phyloP scores from a whole-genome alignment of 2,329 filamentous ascomycete genomes.

The Sphaerulina populicola region DNA sequence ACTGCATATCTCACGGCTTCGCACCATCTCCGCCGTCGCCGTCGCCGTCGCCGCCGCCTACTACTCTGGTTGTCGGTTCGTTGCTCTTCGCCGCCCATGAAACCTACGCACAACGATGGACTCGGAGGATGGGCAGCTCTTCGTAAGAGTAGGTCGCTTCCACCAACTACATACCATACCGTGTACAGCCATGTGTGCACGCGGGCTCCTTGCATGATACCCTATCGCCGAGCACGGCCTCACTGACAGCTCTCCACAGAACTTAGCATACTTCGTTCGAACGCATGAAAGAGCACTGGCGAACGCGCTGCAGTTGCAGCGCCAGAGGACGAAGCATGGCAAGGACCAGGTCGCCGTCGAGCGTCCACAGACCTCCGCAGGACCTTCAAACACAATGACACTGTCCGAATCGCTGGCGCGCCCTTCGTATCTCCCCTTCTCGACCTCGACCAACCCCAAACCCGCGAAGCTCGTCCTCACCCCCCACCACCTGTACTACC shows the following conservation, averaged over 20 bases:
- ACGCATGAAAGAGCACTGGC: slow-evolving; percentile 96
- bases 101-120: slow-evolving; percentile 49
- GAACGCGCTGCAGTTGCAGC: slow-evolving; percentile 82
- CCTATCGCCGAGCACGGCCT: background rate
- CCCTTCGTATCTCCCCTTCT: slow-evolving; percentile 66
- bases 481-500: slow-evolving; percentile 92
- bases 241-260: slow-evolving; percentile 46
- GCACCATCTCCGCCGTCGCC: slow-evolving; percentile 4
- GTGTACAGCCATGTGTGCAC: background rate
- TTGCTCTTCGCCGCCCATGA: slow-evolving; percentile 19
- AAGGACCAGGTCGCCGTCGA: slow-evolving; percentile 29
- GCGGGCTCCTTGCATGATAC: background rate
- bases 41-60: slow-evolving; percentile 8
- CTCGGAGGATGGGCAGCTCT: slow-evolving; percentile 82
- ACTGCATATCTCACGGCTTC: background rate
- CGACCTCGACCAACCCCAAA: slow-evolving; percentile 68
- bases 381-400: slow-evolving; percentile 62
- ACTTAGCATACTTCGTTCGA: slow-evolving; percentile 89
- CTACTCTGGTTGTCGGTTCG: slow-evolving; percentile 9
- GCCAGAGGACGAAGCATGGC: slow-evolving; percentile 60
- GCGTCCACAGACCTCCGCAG: slow-evolving; percentile 48
- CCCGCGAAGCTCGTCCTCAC: slow-evolving; percentile 87
- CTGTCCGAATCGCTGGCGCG: slow-evolving; percentile 81
- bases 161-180: background rate
- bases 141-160: slow-evolving; percentile 62